A percentile compares a stretch with the other conserved stretches of the same genome.
Conservation (phyloP, 2,329 filamentous ascomycete species). For the Sporothrix protearum region DNA sequence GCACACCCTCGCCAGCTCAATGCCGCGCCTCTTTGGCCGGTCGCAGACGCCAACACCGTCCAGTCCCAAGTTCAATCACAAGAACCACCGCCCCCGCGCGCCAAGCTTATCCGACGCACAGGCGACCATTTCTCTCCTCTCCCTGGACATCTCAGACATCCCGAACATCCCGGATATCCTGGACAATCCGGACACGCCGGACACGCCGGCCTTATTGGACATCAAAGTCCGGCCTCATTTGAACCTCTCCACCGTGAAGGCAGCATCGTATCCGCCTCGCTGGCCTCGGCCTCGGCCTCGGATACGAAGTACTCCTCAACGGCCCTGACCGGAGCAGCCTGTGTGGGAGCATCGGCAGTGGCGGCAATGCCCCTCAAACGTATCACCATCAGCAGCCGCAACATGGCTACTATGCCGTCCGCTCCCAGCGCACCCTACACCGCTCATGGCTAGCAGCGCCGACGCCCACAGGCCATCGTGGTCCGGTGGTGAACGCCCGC, state of each 20-base stretch:
- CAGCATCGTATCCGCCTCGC: slow-evolving; percentile 18
- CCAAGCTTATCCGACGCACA: slow-evolving; percentile 18
- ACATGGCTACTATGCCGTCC: neutral
- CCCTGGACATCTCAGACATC: neutral
- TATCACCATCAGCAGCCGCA: neutral
- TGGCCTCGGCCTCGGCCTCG: slow-evolving; percentile 22
- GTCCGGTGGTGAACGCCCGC: slow-evolving; percentile 22
- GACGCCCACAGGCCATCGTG: slow-evolving; percentile 34
- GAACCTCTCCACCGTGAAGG: slow-evolving; percentile 11
- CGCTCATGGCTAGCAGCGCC: slow-evolving; percentile 28
- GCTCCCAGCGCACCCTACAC: slow-evolving; percentile 18
- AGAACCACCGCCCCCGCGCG: slow-evolving; percentile 3
- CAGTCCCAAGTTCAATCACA: neutral
- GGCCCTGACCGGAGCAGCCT: slow-evolving; percentile 20
- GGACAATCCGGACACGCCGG: neutral
- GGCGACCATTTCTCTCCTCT: neutral
- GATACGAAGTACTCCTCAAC: slow-evolving; percentile 23
- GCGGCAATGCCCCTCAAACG: too few relatives aligned
- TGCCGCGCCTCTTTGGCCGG: slow-evolving; percentile 26
- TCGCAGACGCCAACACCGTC: slow-evolving; percentile 14
- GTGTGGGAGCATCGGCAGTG: neutral
- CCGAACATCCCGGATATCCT: neutral
- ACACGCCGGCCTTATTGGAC: neutral
- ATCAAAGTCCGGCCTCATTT: neutral
- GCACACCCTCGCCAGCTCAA: slow-evolving; percentile 16